Evolutionary conservation across 148 eudicot species (phyloP), one percentile per base, ranked within the genome.

Genomic region (Fagopyrum tataricum): DNA sequence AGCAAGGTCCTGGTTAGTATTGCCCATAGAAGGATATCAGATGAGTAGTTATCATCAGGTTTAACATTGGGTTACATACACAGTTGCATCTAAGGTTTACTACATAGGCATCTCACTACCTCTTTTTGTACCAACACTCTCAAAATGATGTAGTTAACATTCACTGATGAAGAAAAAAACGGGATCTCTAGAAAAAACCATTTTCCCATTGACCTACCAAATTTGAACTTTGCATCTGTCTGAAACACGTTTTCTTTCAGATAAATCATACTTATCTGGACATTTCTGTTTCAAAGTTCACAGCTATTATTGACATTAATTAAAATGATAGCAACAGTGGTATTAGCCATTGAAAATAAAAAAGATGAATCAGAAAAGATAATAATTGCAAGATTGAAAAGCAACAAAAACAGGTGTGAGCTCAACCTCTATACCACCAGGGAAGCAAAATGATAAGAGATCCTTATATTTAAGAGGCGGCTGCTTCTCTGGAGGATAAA

Each of bases 381-480:
- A 4, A 58, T 12, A 58, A 21, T 20, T 61, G 39, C 8, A 13
- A 64, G 69, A 64, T 26, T 64, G 42, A 64, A 39, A 26, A 64
- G 31, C 42, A 64, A 37, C 18, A 64, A 64, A 1, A 64, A 4
- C 67, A 64, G 43, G 69, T 64, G 69, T 39, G 43, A 18, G 77
- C 77, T 84, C 77, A 67, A 95, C 99, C 99, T 95, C 99, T 44
- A 92, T 80, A 46, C 99, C 99, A 21, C 89, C 96, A 76, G 99
- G 99, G 85, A 95, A 90, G 87, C 99, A 91, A 81, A 90, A 91
- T 42, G 99, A 95, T 76, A 91, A 90, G 56, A 95, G 93, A 85
- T 95, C 99, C 87, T 87, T 91, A 77, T 86, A 87, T 69, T 84
- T 82, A 18, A 95, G 86, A 7, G 99, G 97, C 73, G 92, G 78